Conservation (phyloP, 495 filamentous ascomycete species). For the Astrocystis sublimbata region DNA sequence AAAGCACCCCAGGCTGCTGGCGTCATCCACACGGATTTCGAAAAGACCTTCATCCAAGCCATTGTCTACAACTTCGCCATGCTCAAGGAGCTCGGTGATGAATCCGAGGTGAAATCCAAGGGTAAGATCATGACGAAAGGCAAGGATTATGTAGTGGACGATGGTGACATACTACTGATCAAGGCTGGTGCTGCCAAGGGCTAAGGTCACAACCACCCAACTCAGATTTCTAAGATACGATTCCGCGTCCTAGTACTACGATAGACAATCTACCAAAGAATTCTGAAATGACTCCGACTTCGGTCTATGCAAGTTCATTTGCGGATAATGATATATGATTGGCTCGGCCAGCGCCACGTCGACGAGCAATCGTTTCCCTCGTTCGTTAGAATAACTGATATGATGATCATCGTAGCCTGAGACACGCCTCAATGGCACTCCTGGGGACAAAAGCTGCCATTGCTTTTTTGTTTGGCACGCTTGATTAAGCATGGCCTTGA, state of each 20-base stretch:
- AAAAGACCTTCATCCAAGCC: constrained; percentile 99
- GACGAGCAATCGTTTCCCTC: no score
- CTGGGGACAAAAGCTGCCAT: neutral
- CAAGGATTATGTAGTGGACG: constrained; percentile 90
- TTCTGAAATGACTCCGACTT: constrained; percentile 4
- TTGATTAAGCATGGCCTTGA: constrained; percentile 16
- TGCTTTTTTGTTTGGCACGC: neutral
- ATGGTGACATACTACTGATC: constrained; percentile 79
- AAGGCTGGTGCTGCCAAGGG: constrained; percentile 94
- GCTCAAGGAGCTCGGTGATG: constrained; percentile 84
- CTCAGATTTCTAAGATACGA: constrained; percentile 11
- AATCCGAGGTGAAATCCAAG: constrained; percentile 82
- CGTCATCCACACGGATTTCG: constrained; percentile 98
- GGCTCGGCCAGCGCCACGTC: neutral
- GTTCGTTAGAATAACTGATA: no score
- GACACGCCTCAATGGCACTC: neutral
- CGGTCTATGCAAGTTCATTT: neutral
- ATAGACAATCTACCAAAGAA: constrained; percentile 10
- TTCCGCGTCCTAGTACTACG: constrained; percentile 7
- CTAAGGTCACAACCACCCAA: constrained; percentile 33
- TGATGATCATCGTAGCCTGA: no score
- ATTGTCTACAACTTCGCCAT: constrained; percentile 83
- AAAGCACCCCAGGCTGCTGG: constrained; percentile 97
- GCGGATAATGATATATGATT: neutral
- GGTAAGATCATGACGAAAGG: constrained; percentile 99